Conservation (phyloP, 2,329 filamentous ascomycete species). For the Daldinia eschscholtzii region DNA sequence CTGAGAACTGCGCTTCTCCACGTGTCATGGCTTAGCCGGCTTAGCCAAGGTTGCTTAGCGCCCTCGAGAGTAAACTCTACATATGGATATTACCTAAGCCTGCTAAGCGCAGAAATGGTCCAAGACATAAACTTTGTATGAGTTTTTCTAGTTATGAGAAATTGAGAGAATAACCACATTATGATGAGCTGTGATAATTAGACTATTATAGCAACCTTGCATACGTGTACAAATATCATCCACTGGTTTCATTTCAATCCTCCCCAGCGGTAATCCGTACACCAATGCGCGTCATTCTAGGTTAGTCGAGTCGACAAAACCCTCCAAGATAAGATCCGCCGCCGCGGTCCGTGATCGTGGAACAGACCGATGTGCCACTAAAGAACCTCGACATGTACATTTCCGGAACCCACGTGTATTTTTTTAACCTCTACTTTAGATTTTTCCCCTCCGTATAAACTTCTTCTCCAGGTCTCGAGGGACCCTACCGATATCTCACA, state of each 20-base stretch:
- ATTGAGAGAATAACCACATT: too few relatives aligned
- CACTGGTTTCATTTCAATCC: background rate
- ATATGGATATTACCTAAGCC: background rate
- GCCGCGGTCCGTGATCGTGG: constrained; percentile 19
- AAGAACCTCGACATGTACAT: constrained; percentile 11
- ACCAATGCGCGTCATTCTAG: constrained; percentile 23
- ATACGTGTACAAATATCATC: background rate
- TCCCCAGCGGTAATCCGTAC: constrained; percentile 1
- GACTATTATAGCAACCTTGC: too few relatives aligned
- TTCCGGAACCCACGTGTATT: constrained; percentile 12
- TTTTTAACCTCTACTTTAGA: background rate
- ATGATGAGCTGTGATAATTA: too few relatives aligned
- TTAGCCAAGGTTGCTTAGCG: constrained; percentile 10
- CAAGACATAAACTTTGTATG: too few relatives aligned
- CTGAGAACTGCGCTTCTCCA: constrained; percentile 19
- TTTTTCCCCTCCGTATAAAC: background rate
- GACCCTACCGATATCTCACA: background rate
- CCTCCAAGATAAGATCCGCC: constrained; percentile 29
- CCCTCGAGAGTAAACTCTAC: background rate
- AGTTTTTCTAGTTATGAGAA: too few relatives aligned
- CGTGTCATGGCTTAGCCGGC: constrained; percentile 32
- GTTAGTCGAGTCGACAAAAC: background rate
- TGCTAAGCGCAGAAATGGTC: background rate
- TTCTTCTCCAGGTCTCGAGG: background rate
- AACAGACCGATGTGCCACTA: constrained; percentile 11